Evolutionary conservation across 306 rosid genomes (phyloP), one percentile per base, ranked within the genome.

Genomic region (Hippophae gyantsensis): DNA sequence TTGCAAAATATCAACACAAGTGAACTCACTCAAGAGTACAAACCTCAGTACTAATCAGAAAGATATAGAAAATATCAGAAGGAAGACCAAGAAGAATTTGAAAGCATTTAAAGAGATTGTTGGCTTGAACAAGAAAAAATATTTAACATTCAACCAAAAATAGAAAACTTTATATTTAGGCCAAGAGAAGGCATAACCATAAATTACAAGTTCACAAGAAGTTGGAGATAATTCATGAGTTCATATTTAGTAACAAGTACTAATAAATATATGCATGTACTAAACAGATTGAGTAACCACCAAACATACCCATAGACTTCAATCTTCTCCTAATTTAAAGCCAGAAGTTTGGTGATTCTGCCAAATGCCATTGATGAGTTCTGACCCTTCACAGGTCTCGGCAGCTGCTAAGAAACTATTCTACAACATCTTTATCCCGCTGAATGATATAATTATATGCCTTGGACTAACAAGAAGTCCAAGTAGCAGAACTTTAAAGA

Each of bases 141-240:
- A 59, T 53, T 48, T 13, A 66, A 68, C 55, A 55, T 32, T 55
- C 10, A 42, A 56, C 38, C 53, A 59, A 72, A 77, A 67, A 72
- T 80, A 75, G 41, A 64, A 64, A 75, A 14, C 69, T 72, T 69
- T 65, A 80, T 56, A 74, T 56, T 56, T 56, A 66, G 48, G 72
- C 64, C 76, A 63, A 71, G 71, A 73, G 74, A 76, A 69, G 63
- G 50, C 32, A 70, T 79, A 32, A 32, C 3, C 38, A 70, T 80
- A 63, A 76, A 79, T 79, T 74, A 81, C 78, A 78, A 70, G 76
- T 76, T 67, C 81, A 76, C 58, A 67, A 80, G 86, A 82, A 49
- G 66, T 69, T 42, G 74, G 78, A 64, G 53, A 52, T 42, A 61
- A 64, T 57, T 75, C 74, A n/a, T n/a, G n/a, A 70, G 60, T 65